A percentile compares a stretch with the other conserved stretches of the same genome.
Conservation (phyloP, 345 rosid genomes). For the Eucalyptus shirleyi region DNA sequence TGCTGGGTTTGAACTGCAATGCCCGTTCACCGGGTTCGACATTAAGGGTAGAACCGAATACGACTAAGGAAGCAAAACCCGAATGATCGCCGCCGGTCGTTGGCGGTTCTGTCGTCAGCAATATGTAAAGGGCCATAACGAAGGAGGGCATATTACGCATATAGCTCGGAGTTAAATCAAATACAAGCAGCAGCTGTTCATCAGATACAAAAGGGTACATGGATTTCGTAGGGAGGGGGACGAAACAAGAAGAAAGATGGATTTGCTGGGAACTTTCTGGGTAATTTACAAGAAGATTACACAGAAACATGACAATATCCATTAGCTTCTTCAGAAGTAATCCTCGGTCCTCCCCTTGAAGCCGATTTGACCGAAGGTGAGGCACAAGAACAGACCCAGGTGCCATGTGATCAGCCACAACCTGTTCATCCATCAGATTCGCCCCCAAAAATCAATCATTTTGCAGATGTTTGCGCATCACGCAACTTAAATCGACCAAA, state of each 20-base stretch:
- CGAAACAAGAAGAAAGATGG: background rate
- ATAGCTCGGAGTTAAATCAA: background rate
- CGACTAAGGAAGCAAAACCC: background rate
- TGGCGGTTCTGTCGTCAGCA: background rate
- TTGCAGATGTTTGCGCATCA: background rate
- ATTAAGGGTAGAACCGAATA: background rate
- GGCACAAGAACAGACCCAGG: constrained; percentile 67
- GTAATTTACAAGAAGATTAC: background rate
- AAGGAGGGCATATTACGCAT: background rate
- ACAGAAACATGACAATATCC: background rate
- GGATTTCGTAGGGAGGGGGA: background rate
- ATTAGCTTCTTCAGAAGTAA: constrained; percentile 24
- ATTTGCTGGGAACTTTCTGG: background rate
- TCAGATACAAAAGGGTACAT: background rate
- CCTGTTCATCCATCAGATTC: constrained; percentile 20
- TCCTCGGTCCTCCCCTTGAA: constrained; percentile 90
- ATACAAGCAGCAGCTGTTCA: background rate
- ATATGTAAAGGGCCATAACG: background rate
- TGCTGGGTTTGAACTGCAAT: background rate
- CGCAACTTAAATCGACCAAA: background rate
- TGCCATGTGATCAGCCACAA: constrained; percentile 87
- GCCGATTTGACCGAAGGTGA: constrained; percentile 95
- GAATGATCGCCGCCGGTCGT: background rate
- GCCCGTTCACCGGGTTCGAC: background rate
- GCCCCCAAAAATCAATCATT: background rate